Evolutionary conservation across 805 yeast genomes (phyloP).

Genomic region (Wickerhamomyces bisporus): DNA sequence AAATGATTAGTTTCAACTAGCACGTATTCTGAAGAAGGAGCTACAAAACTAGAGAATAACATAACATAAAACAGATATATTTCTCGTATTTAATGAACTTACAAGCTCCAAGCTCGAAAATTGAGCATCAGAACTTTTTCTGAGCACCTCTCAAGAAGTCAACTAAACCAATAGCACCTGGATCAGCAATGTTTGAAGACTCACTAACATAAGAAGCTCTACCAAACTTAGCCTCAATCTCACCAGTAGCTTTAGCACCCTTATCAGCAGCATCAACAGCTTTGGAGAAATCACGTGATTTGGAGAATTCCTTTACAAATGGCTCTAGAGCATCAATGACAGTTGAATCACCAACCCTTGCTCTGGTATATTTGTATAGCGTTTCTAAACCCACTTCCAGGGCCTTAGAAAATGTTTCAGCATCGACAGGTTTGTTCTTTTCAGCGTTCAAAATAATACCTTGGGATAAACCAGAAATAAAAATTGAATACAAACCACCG

Average conservation of each 20-base stretch:
- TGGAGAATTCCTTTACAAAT: constrained; percentile 58
- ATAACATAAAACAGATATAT: too few relatives aligned
- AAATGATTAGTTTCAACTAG: too few relatives aligned
- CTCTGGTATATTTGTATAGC: constrained; percentile 79
- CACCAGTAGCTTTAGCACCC: constrained; percentile 74
- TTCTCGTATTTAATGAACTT: too few relatives aligned
- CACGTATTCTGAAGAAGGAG: too few relatives aligned
- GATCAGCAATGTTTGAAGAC: constrained; percentile 69
- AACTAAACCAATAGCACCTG: constrained; percentile 88
- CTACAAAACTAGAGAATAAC: too few relatives aligned
- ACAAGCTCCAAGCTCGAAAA: too few relatives aligned
- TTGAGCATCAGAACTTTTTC: neutral
- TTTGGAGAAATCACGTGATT: constrained; percentile 44
- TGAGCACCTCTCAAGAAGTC: constrained; percentile 40
- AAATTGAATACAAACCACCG: constrained; percentile 89
- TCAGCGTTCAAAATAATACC: constrained; percentile 32
- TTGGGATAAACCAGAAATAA: constrained; percentile 67
- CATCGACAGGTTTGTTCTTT: constrained; percentile 25
- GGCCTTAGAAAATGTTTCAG: constrained; percentile 40
- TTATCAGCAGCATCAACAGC: constrained; percentile 67
- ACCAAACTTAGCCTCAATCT: constrained; percentile 81
- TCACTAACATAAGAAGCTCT: constrained; percentile 91
- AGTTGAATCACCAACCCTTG: constrained; percentile 85
- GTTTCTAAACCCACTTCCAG: constrained; percentile 59
- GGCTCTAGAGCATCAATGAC: constrained; percentile 87